Base-by-base conservation (phyloP, 768 basidiomycete species). In the Saitozyma sp. region DNA sequence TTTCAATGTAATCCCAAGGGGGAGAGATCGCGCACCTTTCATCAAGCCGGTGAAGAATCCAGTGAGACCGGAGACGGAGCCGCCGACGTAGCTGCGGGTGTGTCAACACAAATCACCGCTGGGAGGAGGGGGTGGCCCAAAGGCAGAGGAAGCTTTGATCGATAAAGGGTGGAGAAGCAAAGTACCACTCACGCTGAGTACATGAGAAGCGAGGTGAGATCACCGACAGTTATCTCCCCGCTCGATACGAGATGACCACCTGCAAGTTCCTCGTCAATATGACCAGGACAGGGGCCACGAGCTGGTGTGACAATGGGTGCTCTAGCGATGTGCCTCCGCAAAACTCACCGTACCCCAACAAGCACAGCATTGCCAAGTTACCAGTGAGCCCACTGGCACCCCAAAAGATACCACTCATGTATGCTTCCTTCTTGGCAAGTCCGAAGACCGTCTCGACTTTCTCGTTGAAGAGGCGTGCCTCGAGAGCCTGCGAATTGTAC, bases 351-450 rank as follows among this genome's bases (percentile, higher is more conserved):
- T 96, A 99, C 50, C 92, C 92, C 40, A 99, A 82, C 37, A 99
- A 81, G 53, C 87, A 90, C 50, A 99, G 83, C 52, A 97, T 79
- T 0, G 95, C 93, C 56, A 95, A 83, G 74, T 98, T 98, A 10
- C 95, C 94, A 59, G 92, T 92, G 88, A 91, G 90, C 0, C 91
- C 82, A 19, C 79, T 78, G 14, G 75, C 76, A 16, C 93, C 95
- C 77, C 90, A 96, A 82, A 99, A 99, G 55, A 96, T 87, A 4
- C 89, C 92, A 60, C 87, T 89, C 0, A 95, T 95, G 64, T 89
- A 82, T 1, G 94, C 91, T 79, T 99, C 95, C 69, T 87, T 91
- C 66, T 85, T 86, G 2, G 88, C 90, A 43, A 97, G 85, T 2
- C 82, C 78, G 42, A 97, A 85, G 1, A 98, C 88, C 8, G 77